Conservation (phyloP, 208 protist genomes). For the Crithidia thermophila region DNA sequence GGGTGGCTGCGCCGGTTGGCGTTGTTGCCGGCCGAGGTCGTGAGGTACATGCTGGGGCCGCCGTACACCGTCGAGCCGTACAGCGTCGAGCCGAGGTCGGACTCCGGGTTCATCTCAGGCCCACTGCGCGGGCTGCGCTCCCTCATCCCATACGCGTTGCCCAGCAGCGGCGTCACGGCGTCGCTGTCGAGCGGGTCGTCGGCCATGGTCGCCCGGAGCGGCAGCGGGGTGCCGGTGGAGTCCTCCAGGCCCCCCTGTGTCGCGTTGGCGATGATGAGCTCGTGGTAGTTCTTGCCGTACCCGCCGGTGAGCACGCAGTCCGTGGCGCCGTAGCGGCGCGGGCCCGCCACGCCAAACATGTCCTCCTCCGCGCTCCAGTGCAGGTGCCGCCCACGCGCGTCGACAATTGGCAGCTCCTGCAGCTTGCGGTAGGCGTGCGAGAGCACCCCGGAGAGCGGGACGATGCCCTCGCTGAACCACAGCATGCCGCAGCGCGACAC, state of each 20-base stretch:
- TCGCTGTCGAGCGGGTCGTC: constrained; percentile 4
- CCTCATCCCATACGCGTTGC: constrained; percentile 2
- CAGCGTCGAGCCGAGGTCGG: constrained; percentile 19
- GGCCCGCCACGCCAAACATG: constrained; percentile 36
- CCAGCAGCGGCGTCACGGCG: background rate
- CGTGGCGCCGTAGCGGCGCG: background rate
- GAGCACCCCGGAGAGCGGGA: constrained; percentile 89
- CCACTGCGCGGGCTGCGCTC: constrained; percentile 4
- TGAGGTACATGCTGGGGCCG: background rate
- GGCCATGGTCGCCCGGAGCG: background rate
- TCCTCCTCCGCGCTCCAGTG: constrained; percentile 52
- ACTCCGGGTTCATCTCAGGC: background rate
- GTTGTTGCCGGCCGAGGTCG: constrained; percentile 6
- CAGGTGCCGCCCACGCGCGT: constrained; percentile 53
- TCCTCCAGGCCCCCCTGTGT: constrained; percentile 15
- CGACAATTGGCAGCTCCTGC: constrained; percentile 48
- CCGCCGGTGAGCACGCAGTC: constrained; percentile 42
- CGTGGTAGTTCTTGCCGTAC: constrained; percentile 55
- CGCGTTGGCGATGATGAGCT: constrained; percentile 43
- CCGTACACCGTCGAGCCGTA: constrained; percentile 14
- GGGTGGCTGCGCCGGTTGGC: constrained; percentile 38
- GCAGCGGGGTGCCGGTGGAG: constrained; percentile 9
- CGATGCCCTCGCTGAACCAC: constrained; percentile 97
- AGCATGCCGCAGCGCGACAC: constrained; percentile 99
- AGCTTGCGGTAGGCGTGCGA: constrained; percentile 51